Conservation (phyloP, 352 stramenopile genomes). For the Phytophthora pseudosyringae region DNA sequence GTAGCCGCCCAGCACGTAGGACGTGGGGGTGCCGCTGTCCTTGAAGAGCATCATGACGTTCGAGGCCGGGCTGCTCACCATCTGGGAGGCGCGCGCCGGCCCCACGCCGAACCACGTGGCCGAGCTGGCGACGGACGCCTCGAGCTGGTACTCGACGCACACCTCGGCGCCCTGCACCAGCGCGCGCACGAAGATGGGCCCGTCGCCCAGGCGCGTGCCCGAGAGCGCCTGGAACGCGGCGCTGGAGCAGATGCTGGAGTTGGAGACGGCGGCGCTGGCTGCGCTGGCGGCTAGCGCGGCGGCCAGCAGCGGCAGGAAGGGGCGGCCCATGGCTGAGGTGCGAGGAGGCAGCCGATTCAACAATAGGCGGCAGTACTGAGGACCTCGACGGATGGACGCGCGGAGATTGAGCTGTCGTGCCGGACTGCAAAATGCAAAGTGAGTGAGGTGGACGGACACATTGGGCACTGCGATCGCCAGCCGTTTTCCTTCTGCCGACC, state of each 20-base stretch:
- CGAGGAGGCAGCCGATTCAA: slow-evolving; percentile 23
- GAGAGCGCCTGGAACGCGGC: slow-evolving; percentile 55
- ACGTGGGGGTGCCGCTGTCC: slow-evolving; percentile 41
- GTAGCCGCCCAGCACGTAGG: slow-evolving; percentile 63
- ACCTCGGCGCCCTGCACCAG: slow-evolving; percentile 62
- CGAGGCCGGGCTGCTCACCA: slow-evolving; percentile 70
- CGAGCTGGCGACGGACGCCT: slow-evolving; percentile 38
- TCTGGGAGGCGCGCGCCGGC: slow-evolving; percentile 43
- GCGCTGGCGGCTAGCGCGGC: slow-evolving; percentile 19
- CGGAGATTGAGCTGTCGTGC: slow-evolving; percentile 6
- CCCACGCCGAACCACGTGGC: slow-evolving; percentile 73
- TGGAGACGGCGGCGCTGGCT: slow-evolving; percentile 27
- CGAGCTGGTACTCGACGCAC: slow-evolving; percentile 72
- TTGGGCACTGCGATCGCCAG: not conserved
- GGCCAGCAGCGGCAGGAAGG: slow-evolving; percentile 22
- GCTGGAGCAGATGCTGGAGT: slow-evolving; percentile 54
- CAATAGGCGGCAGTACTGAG: slow-evolving; percentile 12
- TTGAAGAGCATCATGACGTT: slow-evolving; percentile 83
- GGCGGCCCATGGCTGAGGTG: slow-evolving; percentile 15
- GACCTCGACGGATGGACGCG: slow-evolving; percentile 16
- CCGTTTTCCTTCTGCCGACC: slow-evolving; percentile 17
- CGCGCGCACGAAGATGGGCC: slow-evolving; percentile 66
- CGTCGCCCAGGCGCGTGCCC: slow-evolving; percentile 55
- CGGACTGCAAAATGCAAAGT: slow-evolving; percentile 33
- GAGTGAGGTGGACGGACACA: slow-evolving; percentile 18